Base-by-base conservation (phyloP, 768 basidiomycete genomes). In the Lactifluus volemus region DNA sequence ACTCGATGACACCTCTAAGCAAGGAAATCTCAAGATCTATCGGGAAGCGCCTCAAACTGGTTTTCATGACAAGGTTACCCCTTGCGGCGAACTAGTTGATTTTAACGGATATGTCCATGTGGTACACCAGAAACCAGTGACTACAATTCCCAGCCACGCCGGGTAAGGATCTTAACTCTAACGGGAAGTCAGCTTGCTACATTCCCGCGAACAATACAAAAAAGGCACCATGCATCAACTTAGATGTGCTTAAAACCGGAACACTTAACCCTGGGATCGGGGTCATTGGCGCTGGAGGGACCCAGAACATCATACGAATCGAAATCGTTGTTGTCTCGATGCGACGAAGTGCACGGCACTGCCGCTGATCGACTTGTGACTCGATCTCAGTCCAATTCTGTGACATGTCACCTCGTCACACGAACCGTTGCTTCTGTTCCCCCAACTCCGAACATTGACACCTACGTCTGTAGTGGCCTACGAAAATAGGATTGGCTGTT, bases 301-400 rank as follows among this genome's bases (percentile, higher is more conserved):
- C 44, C 42, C 38, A 17, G 11, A 36, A 12, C 34, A 49, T 19
- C 38, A 38, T 38, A 29, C 25, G 34, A 21, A 10, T 36, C 58
- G 51, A 59, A 59, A 53, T 51, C 12, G 17, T 52, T 34, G 12
- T 21, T 36, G 58, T 59, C 58, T 53, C 50, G 15, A 52, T 34
- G 44, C 14, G 42, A 52, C 45, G 25, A 32, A 21, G 45, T 47
- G 25, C n/a, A 45, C 42, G 48, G 55, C 60, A 61, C 55, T 38
- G 60, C 60, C 60, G n/a, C 30, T 61, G 60, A 61, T 61, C 15
- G 4, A 53, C 41, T 19, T 53, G 45, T 59, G 59, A 59, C 51
- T 53, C 58, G 19, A 58, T 51, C 45, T 47, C 49, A 51, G 58
- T 15, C 15, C 50, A 59, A 19, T 19, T n/a, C 25, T 39, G 17